Evolutionary conservation across 164 flowering plant species (phyloP).

Genomic region (Chloranthus sessilifolius): DNA sequence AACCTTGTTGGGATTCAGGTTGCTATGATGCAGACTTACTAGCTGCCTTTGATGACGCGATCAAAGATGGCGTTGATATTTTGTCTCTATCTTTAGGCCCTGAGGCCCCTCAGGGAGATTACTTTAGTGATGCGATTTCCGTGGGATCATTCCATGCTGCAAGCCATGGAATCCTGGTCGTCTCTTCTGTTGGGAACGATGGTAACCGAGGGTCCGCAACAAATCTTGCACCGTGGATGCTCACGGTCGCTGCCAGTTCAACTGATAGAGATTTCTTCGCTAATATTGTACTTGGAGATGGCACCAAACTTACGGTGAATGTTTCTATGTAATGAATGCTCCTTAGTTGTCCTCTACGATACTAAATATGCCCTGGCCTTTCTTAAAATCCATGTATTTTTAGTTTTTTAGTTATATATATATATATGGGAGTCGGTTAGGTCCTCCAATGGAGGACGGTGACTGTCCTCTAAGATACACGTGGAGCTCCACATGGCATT

Average conservation of each 20-base stretch:
- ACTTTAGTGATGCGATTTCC: constrained; percentile 28
- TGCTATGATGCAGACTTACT: constrained; percentile 42
- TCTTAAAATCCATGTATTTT: too few relatives aligned
- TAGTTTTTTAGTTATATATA: too few relatives aligned
- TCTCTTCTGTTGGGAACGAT: constrained; percentile 44
- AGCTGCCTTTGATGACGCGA: constrained; percentile 47
- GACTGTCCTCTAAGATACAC: too few relatives aligned
- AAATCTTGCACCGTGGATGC: constrained; percentile 46
- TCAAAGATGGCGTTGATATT: constrained; percentile 48
- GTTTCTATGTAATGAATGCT: too few relatives aligned
- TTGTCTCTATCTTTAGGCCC: constrained; percentile 43
- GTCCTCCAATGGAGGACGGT: too few relatives aligned
- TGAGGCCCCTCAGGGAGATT: constrained; percentile 17
- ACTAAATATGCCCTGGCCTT: too few relatives aligned
- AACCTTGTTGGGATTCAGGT: constrained; percentile 35
- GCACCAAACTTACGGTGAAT: too few relatives aligned
- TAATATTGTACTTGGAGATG: constrained; percentile 25
- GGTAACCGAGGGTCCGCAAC: constrained; percentile 16
- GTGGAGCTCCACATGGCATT: too few relatives aligned
- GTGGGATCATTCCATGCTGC: constrained; percentile 53
- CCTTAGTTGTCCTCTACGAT: too few relatives aligned
- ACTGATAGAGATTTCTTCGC: constrained; percentile 30
- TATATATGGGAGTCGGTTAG: too few relatives aligned
- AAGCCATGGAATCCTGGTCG: constrained; percentile 34
- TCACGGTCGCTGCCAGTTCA: constrained; percentile 42